These are phyloP conservation scores for Trapa incisa DNA, from an alignment of 345 rosid species.

Conservation along the genomic window DNA sequence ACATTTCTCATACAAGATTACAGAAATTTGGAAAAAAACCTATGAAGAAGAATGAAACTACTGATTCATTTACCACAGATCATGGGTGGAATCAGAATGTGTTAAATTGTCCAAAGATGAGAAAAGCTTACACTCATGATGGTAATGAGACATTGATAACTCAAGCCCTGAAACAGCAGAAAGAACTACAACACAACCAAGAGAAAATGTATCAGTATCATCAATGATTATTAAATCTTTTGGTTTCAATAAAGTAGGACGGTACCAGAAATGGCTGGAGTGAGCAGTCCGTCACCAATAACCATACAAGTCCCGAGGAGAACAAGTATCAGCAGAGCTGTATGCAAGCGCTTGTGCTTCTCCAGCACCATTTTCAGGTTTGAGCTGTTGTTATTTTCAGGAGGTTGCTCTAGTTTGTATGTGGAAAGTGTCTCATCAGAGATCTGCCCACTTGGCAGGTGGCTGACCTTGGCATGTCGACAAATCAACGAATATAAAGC, in stretches of 20 bases:
- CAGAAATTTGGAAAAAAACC: background rate
- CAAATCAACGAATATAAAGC: constrained; percentile 17
- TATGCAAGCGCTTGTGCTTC: constrained; percentile 11
- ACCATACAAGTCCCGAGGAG: constrained; percentile 20
- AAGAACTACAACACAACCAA: constrained; percentile 42
- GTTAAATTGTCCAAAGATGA: background rate
- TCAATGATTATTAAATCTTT: background rate
- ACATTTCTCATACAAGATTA: background rate
- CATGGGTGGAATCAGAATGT: background rate
- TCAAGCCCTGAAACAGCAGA: constrained; percentile 97
- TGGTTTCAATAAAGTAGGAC: background rate
- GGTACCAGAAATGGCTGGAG: constrained; percentile 16
- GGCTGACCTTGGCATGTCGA: constrained; percentile 14
- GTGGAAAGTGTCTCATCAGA: constrained; percentile 15
- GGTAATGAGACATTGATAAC: constrained; percentile 80
- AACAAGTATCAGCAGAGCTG: constrained; percentile 12
- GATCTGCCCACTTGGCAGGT: constrained; percentile 13
- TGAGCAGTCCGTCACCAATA: constrained; percentile 17
- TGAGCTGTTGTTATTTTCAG: constrained; percentile 4
- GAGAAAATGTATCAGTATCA: background rate
- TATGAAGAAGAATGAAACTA: background rate
- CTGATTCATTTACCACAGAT: background rate
- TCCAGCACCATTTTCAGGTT: constrained; percentile 12
- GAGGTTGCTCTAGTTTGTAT: constrained; percentile 12
- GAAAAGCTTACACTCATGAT: constrained; percentile 63